Percentiles rank a stretch among this genome's conserved stretches.
These are phyloP conservation scores for Saccharomycodes ludwigii DNA, from an alignment of 805 yeast genomes.

Conservation along the genomic window DNA sequence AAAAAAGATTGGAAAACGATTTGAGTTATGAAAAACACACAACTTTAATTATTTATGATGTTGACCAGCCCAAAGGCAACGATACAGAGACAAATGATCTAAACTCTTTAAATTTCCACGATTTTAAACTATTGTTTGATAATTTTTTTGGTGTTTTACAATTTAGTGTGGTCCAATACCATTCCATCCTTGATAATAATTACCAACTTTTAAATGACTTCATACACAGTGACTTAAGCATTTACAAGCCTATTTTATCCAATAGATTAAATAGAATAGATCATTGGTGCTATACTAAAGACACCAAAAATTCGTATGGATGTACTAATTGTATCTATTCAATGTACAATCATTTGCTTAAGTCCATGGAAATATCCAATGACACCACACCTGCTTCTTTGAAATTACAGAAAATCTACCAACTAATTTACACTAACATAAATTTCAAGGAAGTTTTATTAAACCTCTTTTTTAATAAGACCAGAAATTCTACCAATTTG, in stretches of 20 bases:
- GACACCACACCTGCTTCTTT: too few species aligned
- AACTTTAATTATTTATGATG: not conserved
- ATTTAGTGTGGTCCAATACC: not conserved
- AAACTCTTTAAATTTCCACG: not conserved
- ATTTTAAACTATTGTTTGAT: not conserved
- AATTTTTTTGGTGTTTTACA: not conserved
- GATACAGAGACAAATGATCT: not conserved
- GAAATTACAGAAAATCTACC: too few species aligned
- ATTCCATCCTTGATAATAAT: not conserved
- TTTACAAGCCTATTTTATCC: too few species aligned
- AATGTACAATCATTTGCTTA: not conserved
- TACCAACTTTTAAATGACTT: too few species aligned
- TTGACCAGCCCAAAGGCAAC: not conserved
- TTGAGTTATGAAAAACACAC: not conserved
- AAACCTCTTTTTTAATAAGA: too few species aligned
- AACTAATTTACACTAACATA: too few species aligned
- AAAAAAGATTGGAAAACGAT: not conserved
- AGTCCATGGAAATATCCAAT: too few species aligned
- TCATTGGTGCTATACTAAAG: conserved; percentile 1
- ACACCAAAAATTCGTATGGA: too few species aligned
- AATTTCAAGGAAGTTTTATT: too few species aligned
- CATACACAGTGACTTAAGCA: too few species aligned
- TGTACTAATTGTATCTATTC: not conserved
- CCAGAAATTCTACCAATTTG: too few species aligned
- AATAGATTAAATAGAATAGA: not conserved